A percentile compares a stretch with the other conserved stretches of the same genome.
These are phyloP conservation scores for Tagetes erecta DNA, from an alignment of 129 eudicot genomes.

Conservation along the genomic window DNA sequence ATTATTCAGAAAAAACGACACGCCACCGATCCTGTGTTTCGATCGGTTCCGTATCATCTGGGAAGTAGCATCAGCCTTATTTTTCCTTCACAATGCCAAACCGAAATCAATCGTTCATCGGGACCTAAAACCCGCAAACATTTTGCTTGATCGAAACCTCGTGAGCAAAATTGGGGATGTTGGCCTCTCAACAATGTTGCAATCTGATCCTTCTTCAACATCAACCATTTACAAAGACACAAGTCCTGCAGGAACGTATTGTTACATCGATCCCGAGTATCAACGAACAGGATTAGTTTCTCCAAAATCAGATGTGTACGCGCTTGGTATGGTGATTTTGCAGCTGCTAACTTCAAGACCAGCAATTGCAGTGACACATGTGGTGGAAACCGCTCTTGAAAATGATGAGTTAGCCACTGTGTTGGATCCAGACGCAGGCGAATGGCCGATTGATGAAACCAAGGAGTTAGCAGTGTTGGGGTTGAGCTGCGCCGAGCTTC, in stretches of 20 bases:
- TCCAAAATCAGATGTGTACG: conserved; percentile 81
- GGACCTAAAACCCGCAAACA: conserved; percentile 90
- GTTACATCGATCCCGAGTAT: conserved; percentile 95
- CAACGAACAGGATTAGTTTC: conserved; percentile 82
- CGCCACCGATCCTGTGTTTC: conserved; percentile 72
- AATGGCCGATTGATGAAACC: conserved; percentile 71
- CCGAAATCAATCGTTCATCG: conserved; percentile 83
- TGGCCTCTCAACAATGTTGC: conserved; percentile 74
- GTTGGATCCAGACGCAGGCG: conserved; percentile 69
- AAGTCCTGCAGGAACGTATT: conserved; percentile 71
- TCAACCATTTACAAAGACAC: conserved; percentile 62
- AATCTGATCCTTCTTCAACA: conserved; percentile 33
- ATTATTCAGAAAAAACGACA: conserved; percentile 45
- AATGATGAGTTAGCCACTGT: conserved; percentile 42
- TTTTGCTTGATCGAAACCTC: conserved; percentile 70
- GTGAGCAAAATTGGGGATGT: conserved; percentile 96
- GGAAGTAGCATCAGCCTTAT: conserved; percentile 89
- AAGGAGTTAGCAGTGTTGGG: conserved; percentile 59
- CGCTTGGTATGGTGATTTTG: conserved; percentile 83
- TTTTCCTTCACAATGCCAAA: conserved; percentile 74
- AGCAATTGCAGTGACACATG: conserved; percentile 60
- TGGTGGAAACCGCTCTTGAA: conserved; percentile 71
- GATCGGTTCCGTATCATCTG: conserved; percentile 69
- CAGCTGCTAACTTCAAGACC: conserved; percentile 81
- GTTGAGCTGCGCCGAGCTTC: conserved; percentile 72